phyloP scores from a whole-genome alignment of 352 stramenopile genomes.

The Phytophthora cajani region DNA sequence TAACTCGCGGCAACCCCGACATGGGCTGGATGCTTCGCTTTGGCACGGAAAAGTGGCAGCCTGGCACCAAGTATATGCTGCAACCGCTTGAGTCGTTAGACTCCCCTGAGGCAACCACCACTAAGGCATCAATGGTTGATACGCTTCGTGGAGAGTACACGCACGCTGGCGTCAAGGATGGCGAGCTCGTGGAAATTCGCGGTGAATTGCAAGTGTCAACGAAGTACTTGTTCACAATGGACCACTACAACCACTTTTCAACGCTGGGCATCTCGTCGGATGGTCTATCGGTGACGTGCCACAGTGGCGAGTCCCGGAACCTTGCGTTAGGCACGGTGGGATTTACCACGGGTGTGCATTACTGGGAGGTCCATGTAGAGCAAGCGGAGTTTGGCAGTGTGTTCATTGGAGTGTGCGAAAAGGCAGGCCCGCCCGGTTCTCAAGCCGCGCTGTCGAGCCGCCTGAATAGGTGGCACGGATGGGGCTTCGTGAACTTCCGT shows the following conservation, averaged over 20 bases:
- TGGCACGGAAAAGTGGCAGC: conserved; percentile 87
- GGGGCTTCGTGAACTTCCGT: conserved; percentile 98
- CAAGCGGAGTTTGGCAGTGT: conserved; percentile 98
- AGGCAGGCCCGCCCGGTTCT: conserved; percentile 77
- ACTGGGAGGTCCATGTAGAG: conserved; percentile 98
- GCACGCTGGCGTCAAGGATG: conserved; percentile 60
- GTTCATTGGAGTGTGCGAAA: conserved; percentile 97
- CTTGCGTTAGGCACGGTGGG: conserved; percentile 85
- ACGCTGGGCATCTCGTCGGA: conserved; percentile 82
- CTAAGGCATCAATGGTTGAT: conserved; percentile 27
- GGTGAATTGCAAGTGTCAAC: conserved; percentile 73
- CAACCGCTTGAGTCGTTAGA: conserved; percentile 28
- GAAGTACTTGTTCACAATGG: conserved; percentile 87
- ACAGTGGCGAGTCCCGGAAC: conserved; percentile 87
- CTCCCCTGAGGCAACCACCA: conserved; percentile 13
- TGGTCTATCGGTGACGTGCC: conserved; percentile 79
- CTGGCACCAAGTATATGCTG: conserved; percentile 85
- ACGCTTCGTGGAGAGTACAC: conserved; percentile 64
- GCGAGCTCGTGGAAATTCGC: conserved; percentile 68
- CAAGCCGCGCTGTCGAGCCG: conserved; percentile 78
- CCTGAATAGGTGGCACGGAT: conserved; percentile 92
- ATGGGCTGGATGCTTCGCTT: conserved; percentile 91
- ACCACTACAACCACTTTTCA: conserved; percentile 80
- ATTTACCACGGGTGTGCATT: conserved; percentile 94
- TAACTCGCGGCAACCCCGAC: conserved; percentile 81